Conservation (phyloP, 2,329 filamentous ascomycete species). For the Diplodia corticola region DNA sequence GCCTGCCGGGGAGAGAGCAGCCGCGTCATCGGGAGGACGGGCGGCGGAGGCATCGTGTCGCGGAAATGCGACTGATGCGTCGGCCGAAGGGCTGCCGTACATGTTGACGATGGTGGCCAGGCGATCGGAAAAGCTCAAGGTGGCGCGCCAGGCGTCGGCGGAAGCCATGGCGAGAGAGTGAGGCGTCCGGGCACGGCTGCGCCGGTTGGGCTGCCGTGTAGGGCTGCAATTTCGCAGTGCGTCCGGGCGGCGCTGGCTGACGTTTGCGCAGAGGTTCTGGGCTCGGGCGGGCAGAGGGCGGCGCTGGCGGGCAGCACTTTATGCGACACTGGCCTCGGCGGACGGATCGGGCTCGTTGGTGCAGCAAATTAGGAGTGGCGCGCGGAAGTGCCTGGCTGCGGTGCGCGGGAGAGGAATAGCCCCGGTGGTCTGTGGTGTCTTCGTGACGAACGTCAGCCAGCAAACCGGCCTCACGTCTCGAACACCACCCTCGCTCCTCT, state of each 20-base stretch:
- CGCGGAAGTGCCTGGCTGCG: conserved; percentile 20
- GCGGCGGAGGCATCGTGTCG: neutral
- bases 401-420: conserved; percentile 21
- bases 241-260: conserved; percentile 8
- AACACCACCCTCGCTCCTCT: neutral
- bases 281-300: neutral
- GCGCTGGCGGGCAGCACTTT: neutral
- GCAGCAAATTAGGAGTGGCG: conserved; percentile 22
- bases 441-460: conserved; percentile 22
- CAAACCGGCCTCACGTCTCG: conserved; percentile 11
- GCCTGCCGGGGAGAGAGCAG: neutral
- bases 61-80: conserved; percentile 1
- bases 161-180: conserved; percentile 1
- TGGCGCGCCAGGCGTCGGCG: conserved; percentile 38
- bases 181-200: neutral
- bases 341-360: conserved; percentile 1
- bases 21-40: neutral
- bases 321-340: conserved; percentile 9
- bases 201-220: conserved; percentile 16
- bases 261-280: neutral
- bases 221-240: conserved; percentile 19
- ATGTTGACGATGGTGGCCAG: conserved; percentile 49
- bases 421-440: conserved; percentile 19
- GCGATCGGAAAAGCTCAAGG: conserved; percentile 48
- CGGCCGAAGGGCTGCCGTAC: conserved; percentile 34